Evolutionary conservation across 2,329 filamentous ascomycete genomes (phyloP).

Genomic region (Fusarium tanahbumbuense): DNA sequence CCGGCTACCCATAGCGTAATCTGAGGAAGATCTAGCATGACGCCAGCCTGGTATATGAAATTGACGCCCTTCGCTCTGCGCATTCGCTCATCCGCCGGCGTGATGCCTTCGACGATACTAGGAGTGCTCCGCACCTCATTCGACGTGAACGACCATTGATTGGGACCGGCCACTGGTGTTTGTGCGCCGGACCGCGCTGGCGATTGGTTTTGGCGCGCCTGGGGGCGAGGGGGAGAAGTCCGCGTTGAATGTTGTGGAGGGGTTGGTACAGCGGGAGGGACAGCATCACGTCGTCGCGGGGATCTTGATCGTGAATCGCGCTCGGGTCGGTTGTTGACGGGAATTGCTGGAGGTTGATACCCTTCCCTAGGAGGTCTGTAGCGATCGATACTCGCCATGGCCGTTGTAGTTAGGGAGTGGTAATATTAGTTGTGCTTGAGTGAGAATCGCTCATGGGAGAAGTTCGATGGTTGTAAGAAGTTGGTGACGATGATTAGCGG

Average conservation of each 20-base stretch:
- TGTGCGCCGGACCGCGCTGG: constrained; percentile 56
- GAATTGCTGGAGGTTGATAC: constrained; percentile 66
- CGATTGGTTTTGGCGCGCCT: constrained; percentile 58
- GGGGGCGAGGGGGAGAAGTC: constrained; percentile 65
- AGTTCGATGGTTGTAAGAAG: constrained; percentile 13
- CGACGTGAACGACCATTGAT: constrained; percentile 90
- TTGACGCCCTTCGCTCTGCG: constrained; percentile 92
- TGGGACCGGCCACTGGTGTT: constrained; percentile 53
- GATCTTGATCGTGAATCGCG: constrained; percentile 62
- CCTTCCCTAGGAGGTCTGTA: constrained; percentile 68
- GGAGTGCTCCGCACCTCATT: constrained; percentile 86
- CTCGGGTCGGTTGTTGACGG: constrained; percentile 54
- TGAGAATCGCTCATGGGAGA: constrained; percentile 44
- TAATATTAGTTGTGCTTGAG: constrained; percentile 32
- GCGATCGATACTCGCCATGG: constrained; percentile 68
- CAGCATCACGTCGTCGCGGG: constrained; percentile 59
- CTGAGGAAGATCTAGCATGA: constrained; percentile 91
- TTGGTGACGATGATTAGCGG: constrained; percentile 27
- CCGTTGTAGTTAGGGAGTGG: constrained; percentile 25
- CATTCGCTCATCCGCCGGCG: constrained; percentile 79
- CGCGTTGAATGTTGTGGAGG: constrained; percentile 67
- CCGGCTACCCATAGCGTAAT: constrained; percentile 91
- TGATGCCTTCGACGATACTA: constrained; percentile 84
- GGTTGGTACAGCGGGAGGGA: constrained; percentile 71
- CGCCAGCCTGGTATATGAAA: constrained; percentile 94